Percentiles rank a stretch among this genome's conserved stretches.
Conservation (phyloP, 768 basidiomycete species). For the Suillus tomentosus region DNA sequence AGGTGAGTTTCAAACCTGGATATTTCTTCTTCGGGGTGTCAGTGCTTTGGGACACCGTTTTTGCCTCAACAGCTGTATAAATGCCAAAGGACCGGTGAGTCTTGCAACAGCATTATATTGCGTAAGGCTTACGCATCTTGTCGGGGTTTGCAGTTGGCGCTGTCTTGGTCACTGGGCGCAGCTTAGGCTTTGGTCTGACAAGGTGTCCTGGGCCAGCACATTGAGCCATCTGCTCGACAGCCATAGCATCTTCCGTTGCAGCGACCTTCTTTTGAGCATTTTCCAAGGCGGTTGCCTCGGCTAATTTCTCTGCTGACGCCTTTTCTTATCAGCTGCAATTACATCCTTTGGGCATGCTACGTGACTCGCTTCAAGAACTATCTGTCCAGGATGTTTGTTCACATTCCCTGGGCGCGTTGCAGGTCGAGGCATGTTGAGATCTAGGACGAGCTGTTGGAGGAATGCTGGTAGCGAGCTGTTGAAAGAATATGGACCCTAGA, state of each 20-base stretch:
- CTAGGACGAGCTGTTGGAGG: neutral
- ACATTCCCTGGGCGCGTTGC: neutral
- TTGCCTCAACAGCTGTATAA: neutral
- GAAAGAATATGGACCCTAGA: neutral
- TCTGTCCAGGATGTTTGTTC: slow-evolving; percentile 1
- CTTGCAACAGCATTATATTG: neutral
- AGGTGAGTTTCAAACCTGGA: neutral
- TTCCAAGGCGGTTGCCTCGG: neutral
- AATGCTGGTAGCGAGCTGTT: neutral
- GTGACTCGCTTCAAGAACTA: neutral
- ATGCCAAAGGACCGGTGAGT: neutral
- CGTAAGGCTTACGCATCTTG: neutral
- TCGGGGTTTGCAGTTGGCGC: neutral
- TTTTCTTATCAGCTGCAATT: neutral
- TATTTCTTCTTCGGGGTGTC: neutral
- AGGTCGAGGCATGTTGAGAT: neutral
- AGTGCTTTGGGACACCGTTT: neutral
- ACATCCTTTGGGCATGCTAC: neutral
- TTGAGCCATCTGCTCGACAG: slow-evolving; percentile 1
- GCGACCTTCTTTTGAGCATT: neutral
- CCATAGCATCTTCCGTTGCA: neutral
- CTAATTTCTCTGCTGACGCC: neutral
- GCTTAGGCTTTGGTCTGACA: slow-evolving; percentile 7
- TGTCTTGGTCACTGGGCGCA: neutral
- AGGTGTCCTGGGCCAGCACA: neutral